Evolutionary conservation across 176 grass and related monocot species (phyloP), one percentile per base, ranked within the genome.

Genomic region (Oropetium thomaeum): DNA sequence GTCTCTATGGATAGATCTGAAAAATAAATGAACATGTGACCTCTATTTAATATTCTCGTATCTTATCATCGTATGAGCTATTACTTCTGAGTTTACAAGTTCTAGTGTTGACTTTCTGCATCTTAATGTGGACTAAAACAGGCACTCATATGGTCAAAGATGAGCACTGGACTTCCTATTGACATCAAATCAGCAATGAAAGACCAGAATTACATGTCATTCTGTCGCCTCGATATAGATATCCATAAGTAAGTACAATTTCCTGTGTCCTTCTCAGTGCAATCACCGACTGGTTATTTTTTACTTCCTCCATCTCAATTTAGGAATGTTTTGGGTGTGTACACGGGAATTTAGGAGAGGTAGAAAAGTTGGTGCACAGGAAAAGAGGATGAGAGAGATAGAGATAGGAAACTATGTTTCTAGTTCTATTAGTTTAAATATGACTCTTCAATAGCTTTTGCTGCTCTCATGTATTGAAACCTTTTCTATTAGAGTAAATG

Each of bases 91-190:
- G 53, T 57, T 57, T 27, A 57, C 22, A 57, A 27, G 23, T 57
- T 27, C 4, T 57, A 57, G 13, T 57, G 23, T 26, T n/a, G 17
- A 52, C 20, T 52, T 52, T n/a, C 48, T 52, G 48, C 48, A n/a
- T 52, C 17, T 52, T 57, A 5, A 13, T 57, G 51, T 62, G 61
- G 47, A 66, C 47, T 78, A 37, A 81, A 80, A 84, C 91, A 98
- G 95, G 95, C 95, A 85, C 84, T 98, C 48, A 94, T 94, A 87
- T 98, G 95, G 95, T 94, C 89, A 70, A 98, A 98, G 81, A 98
- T 94, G 95, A 98, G 95, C 47, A 98, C 95, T 20, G 86, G 95
- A 33, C 95, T 98, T 87, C 95, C 91, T 43, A 98, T 98, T 81
- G 95, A 98, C 49, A 98, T 98, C 79, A 84, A 62, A 22, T 98